These are phyloP conservation scores for Ascochyta rabiei DNA, from an alignment of 2,329 filamentous ascomycete species.

Conservation along the genomic window DNA sequence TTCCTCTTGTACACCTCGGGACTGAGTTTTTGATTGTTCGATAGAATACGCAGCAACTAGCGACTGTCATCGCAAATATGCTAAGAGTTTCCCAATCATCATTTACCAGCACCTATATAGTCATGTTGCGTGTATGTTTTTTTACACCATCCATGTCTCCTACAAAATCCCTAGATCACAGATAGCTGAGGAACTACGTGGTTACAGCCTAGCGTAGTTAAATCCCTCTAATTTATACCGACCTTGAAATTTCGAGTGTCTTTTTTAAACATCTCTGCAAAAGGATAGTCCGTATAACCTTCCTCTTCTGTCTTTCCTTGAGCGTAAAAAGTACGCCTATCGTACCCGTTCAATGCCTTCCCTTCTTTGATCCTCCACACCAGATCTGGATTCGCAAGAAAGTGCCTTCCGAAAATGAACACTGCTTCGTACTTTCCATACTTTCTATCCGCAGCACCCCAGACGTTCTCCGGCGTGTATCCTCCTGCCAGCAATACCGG, in stretches of 20 bases:
- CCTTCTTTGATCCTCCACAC: background rate
- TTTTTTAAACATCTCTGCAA: background rate
- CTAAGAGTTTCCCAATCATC: no score
- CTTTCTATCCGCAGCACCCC: conserved; percentile 37
- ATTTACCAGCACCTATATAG: no score
- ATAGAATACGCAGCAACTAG: no score
- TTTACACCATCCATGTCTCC: no score
- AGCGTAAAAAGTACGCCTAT: conserved; percentile 11
- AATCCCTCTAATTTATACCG: no score
- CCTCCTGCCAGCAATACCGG: conserved; percentile 48
- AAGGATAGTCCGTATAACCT: conserved; percentile 13
- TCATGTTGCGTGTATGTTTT: no score
- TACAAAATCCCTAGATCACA: no score
- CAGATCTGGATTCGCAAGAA: conserved; percentile 52
- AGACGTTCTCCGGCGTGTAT: conserved; percentile 43
- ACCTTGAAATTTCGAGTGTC: background rate
- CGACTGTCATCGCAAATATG: no score
- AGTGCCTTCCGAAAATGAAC: conserved; percentile 53
- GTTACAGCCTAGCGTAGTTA: no score
- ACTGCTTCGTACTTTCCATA: conserved; percentile 49
- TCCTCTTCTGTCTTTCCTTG: background rate
- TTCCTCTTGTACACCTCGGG: no score
- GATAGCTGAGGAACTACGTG: no score
- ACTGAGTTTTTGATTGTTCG: no score
- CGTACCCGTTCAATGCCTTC: background rate